Conservation (phyloP, 1,284 basidiomycete species). For the Porodaedalea pini region DNA sequence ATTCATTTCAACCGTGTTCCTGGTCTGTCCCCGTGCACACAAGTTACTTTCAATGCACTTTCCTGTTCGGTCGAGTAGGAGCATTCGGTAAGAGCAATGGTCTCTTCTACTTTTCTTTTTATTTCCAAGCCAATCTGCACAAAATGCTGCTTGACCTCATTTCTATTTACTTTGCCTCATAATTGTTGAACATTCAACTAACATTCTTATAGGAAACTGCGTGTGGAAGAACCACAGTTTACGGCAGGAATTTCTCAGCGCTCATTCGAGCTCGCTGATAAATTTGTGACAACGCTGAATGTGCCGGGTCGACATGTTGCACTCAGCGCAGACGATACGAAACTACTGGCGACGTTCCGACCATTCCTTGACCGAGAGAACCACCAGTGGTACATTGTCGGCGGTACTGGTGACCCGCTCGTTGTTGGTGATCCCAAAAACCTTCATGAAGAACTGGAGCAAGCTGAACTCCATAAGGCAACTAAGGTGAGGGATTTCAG, state of each 20-base stretch:
- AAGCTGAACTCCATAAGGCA: conserved; percentile 19
- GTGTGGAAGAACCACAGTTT: conserved; percentile 23
- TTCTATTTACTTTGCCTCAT: background rate
- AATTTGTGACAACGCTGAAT: conserved; percentile 18
- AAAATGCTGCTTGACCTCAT: background rate
- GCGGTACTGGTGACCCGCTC: conserved; percentile 25
- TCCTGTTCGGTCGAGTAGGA: background rate
- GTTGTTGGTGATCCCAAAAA: conserved; percentile 22
- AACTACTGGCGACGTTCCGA: conserved; percentile 25
- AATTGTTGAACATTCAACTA: too few relatives aligned
- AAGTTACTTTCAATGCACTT: background rate
- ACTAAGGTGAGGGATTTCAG: conserved; percentile 8
- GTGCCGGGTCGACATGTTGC: conserved; percentile 26
- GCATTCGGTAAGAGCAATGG: background rate
- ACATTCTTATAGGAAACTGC: background rate
- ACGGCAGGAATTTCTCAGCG: conserved; percentile 24
- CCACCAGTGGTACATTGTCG: conserved; percentile 27
- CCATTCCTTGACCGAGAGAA: conserved; percentile 26
- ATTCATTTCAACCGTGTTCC: background rate
- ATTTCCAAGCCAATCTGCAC: too few relatives aligned
- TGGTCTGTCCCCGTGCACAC: background rate
- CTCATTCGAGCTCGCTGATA: conserved; percentile 22
- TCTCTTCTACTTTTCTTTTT: too few relatives aligned
- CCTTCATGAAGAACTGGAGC: conserved; percentile 17
- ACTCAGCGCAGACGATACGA: conserved; percentile 31